Evolutionary conservation across 495 filamentous ascomycete genomes (phyloP), one percentile per base, ranked within the genome.

Genomic region (Hyaloscypha bicolor): DNA sequence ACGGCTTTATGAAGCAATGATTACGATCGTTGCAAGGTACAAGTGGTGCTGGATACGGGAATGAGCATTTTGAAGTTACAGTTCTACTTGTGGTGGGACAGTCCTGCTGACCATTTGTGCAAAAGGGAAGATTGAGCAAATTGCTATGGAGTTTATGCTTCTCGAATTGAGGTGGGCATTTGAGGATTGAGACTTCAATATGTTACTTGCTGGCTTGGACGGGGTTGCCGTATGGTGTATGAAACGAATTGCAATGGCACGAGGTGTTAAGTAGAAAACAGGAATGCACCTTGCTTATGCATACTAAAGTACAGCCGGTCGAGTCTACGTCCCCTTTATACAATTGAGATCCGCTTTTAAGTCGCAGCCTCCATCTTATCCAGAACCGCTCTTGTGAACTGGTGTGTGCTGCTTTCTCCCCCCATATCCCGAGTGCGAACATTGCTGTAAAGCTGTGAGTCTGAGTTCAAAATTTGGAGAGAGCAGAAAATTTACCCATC

Each of bases 361-460:
- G 52, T 62, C 8, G 68, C 65, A 25, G 80, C 75, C 82, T 98
- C 94, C 95, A 99, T 97, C 82, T 94, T 90, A 79, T 90, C 85
- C 72, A 99, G 82, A 71, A 99, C 90, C 70, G 96, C 94, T 55
- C 90, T 84, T 72, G 96, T 98, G 82, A 98, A 99, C 75, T 97
- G 88, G 76, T 98, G 90, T 69, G 93, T 99, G 75, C 90, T 92
- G 75, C 85, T 85, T 64, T 89, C 83, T 75, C 95, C 95, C 71
- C 93, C 93, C 95, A 99, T 97, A 76, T 99, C 95, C 71, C 88
- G 89, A 63, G 95, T 99, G 68, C 93, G 87, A 75, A 86, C 82
- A 79, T 92, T 87, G 69, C 94, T 95, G 74, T 45, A 52, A 19
- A 48, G n/a, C 6, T 29, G 48, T 74, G 68, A 71, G 72, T 12